Evolutionary conservation across 2,329 filamentous ascomycete species (phyloP), one percentile per base, ranked within the genome.

Genomic region (Colletotrichum gloeosporioides): DNA sequence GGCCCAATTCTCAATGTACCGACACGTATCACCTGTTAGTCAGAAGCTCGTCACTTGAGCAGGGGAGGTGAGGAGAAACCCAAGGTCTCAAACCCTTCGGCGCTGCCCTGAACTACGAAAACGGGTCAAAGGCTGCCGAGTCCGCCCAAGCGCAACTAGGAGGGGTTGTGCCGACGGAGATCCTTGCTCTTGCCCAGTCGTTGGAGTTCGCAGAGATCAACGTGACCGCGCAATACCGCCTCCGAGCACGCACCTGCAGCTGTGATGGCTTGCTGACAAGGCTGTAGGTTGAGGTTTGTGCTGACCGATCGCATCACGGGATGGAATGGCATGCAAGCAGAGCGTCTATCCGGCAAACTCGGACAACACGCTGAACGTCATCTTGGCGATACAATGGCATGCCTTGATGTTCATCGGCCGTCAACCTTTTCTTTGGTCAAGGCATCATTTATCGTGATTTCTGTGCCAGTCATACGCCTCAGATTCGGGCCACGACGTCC

Each of bases 81-180:
- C 25, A 81, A 84, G 57, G 85, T 85, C 10, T 84, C 84, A 9
- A 86, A 86, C 76, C 77, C 86, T 36, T 36, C 64, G n/a, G 39
- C 39, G 27, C 84, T 83, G 8, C 84, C 83, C 44, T 53, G 44
- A 22, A 22, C n/a, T 81, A 86, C 18, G 80, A 81, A 68, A 86
- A 85, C 77, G 80, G 71, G 71, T 70, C 71, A 74, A 74, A 64
- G 66, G 59, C 71, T 64, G 59, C 71, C 71, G 71, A 74, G 25
- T 22, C 55, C 70, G 61, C 68, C 68, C 39, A 31, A 67, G 69
- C 73, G 36, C 53, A 63, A 62, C 29, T 49, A 34, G 18, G 67
- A 70, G 36, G 68, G 67, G 67, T 69, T 27, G 15, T 55, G 22
- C 62, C 31, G 61, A 62, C 34, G 53, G 44, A 67, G 62, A 72